These are phyloP conservation scores for Cicer chorassanicum DNA, from an alignment of 306 rosid genomes.

Conservation along the genomic window DNA sequence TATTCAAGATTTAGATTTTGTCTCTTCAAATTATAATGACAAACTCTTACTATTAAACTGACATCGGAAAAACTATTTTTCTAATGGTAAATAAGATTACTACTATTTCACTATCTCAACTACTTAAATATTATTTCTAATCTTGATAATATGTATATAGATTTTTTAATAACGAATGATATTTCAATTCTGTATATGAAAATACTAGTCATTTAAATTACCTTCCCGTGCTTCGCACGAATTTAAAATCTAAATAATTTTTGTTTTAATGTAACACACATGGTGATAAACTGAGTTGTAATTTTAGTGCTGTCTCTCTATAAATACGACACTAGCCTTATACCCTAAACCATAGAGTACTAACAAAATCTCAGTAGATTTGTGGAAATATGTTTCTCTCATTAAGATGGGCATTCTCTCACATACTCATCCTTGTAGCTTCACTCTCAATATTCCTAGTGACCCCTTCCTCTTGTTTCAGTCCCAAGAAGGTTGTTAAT, in stretches of 20 bases:
- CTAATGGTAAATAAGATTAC: too few species aligned
- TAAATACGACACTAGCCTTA: slow-evolving; percentile 43
- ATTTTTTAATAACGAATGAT: too few species aligned
- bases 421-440: slow-evolving; percentile 9
- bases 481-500: slow-evolving; percentile 50
- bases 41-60: too few species aligned
- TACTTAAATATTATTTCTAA: too few species aligned
- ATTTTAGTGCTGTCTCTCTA: slow-evolving; percentile 38
- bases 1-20: too few species aligned
- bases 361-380: background rate
- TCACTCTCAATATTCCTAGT: slow-evolving; percentile 40
- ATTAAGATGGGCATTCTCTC: slow-evolving; percentile 13
- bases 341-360: slow-evolving; percentile 34
- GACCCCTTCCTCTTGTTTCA: slow-evolving; percentile 52
- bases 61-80: too few species aligned
- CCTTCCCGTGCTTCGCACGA: too few species aligned
- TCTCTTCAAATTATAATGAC: too few species aligned
- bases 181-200: too few species aligned
- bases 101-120: too few species aligned
- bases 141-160: too few species aligned
- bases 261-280: background rate
- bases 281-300: background rate
- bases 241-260: background rate
- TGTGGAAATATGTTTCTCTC: slow-evolving; percentile 43
- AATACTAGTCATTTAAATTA: too few species aligned